Evolutionary conservation across 768 basidiomycete species (phyloP).

Genomic region (Xerocomellus amylosporus): DNA sequence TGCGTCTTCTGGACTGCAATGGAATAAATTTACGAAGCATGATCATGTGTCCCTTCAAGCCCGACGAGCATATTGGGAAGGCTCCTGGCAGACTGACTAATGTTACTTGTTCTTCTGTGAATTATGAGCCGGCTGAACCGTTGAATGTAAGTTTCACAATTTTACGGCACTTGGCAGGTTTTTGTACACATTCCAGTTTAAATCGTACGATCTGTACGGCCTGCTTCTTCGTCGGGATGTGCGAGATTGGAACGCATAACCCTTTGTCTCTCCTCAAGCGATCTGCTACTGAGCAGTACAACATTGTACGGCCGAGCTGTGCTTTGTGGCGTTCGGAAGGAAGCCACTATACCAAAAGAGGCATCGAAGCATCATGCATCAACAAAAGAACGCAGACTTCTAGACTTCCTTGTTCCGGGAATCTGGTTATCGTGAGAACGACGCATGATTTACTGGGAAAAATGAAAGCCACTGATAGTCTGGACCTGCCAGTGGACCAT

Average conservation of each 20-base stretch:
- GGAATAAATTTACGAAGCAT: constrained; percentile 1
- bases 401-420: constrained; percentile 20
- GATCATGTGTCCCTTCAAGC: constrained; percentile 1
- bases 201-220: neutral
- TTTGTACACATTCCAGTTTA: neutral
- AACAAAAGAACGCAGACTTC: constrained; percentile 23
- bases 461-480: constrained; percentile 1
- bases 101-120: constrained; percentile 11
- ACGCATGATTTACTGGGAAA: neutral
- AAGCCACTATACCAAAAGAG: constrained; percentile 1
- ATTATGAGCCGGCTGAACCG: neutral
- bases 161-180: constrained; percentile 22
- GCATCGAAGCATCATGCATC: constrained; percentile 8
- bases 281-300: neutral
- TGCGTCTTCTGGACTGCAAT: neutral
- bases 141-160: constrained; percentile 2
- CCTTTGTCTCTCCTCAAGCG: neutral
- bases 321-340: constrained; percentile 26
- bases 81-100: constrained; percentile 14
- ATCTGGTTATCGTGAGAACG: constrained; percentile 14
- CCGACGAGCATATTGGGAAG: neutral
- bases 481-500: neutral
- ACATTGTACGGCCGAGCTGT: too few relatives aligned
- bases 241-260: neutral
- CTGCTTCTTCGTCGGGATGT: neutral